Conservation (phyloP, 768 basidiomycete genomes). For the Podaxis sp. region DNA sequence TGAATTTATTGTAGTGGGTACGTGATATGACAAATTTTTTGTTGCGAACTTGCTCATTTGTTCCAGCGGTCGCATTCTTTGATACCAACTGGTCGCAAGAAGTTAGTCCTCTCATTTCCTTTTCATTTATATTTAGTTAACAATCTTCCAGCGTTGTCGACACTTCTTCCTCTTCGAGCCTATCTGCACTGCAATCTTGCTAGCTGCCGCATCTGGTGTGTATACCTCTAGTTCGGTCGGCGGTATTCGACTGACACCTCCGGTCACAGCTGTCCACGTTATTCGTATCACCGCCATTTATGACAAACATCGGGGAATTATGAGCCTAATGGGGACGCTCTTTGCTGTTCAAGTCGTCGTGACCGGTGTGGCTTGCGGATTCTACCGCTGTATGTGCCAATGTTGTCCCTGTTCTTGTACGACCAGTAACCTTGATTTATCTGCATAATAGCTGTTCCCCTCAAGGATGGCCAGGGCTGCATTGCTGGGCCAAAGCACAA, state of each 20-base stretch:
- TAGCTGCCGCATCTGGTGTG: slow-evolving; percentile 67
- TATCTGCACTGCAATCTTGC: slow-evolving; percentile 78
- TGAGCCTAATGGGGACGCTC: slow-evolving; percentile 55
- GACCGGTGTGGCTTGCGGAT: slow-evolving; percentile 74
- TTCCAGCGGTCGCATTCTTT: slow-evolving; percentile 77
- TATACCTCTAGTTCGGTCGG: background rate
- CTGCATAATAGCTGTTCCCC: slow-evolving; percentile 56
- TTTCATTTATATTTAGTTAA: slow-evolving; percentile 29
- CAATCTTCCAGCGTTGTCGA: slow-evolving; percentile 39
- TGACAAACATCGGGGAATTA: slow-evolving; percentile 57
- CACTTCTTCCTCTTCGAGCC: slow-evolving; percentile 85
- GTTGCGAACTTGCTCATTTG: slow-evolving; percentile 5
- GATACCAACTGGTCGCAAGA: slow-evolving; percentile 64
- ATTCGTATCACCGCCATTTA: slow-evolving; percentile 82
- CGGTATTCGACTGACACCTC: slow-evolving; percentile 5
- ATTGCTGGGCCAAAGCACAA: slow-evolving; percentile 78
- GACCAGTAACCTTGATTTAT: slow-evolving; percentile 5
- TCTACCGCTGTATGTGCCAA: slow-evolving; percentile 63
- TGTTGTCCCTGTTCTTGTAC: slow-evolving; percentile 6
- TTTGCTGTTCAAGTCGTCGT: slow-evolving; percentile 68
- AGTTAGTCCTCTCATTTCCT: slow-evolving; percentile 34
- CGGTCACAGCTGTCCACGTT: slow-evolving; percentile 57
- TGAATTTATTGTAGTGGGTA: slow-evolving; percentile 78
- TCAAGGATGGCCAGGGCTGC: slow-evolving; percentile 76
- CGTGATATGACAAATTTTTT: slow-evolving; percentile 4